A percentile compares a stretch with the other conserved stretches of the same genome.
phyloP scores from a whole-genome alignment of 495 filamentous ascomycete species.

The Neurospora pannonica region DNA sequence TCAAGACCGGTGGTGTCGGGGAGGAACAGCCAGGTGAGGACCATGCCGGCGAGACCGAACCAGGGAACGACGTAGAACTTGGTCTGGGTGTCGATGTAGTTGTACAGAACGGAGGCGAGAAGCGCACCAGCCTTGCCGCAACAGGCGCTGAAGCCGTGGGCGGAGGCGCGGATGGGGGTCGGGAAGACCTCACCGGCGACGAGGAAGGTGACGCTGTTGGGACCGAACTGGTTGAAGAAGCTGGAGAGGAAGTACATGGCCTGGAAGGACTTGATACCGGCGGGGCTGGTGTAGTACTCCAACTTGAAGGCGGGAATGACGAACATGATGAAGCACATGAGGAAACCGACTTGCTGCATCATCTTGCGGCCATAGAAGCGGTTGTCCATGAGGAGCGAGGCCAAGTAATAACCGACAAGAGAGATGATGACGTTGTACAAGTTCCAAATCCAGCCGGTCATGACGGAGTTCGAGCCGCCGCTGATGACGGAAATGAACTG shows the following conservation, averaged over 20 bases:
- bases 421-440: constrained; percentile 74
- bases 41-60: constrained; percentile 76
- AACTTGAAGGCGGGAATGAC: constrained; percentile 76
- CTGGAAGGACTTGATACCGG: constrained; percentile 70
- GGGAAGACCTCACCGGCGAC: constrained; percentile 88
- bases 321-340: constrained; percentile 81
- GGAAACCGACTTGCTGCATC: constrained; percentile 87
- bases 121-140: constrained; percentile 78
- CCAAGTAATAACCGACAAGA: constrained; percentile 76
- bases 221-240: constrained; percentile 96
- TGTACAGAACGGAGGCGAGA: constrained; percentile 73
- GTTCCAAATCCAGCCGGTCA: constrained; percentile 85
- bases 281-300: constrained; percentile 58
- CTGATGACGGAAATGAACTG: constrained; percentile 75
- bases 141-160: constrained; percentile 82
- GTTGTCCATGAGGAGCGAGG: constrained; percentile 72
- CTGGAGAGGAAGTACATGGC: constrained; percentile 87
- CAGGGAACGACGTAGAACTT: constrained; percentile 87
- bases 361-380: constrained; percentile 85
- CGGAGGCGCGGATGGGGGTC: constrained; percentile 79
- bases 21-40: constrained; percentile 71
- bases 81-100: constrained; percentile 67
- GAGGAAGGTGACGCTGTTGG: constrained; percentile 86
- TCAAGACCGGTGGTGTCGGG: constrained; percentile 90
- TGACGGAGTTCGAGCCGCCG: constrained; percentile 47